Base-by-base conservation (phyloP, 1,139 yeast species). In the Blastobotrys arbuscula region DNA sequence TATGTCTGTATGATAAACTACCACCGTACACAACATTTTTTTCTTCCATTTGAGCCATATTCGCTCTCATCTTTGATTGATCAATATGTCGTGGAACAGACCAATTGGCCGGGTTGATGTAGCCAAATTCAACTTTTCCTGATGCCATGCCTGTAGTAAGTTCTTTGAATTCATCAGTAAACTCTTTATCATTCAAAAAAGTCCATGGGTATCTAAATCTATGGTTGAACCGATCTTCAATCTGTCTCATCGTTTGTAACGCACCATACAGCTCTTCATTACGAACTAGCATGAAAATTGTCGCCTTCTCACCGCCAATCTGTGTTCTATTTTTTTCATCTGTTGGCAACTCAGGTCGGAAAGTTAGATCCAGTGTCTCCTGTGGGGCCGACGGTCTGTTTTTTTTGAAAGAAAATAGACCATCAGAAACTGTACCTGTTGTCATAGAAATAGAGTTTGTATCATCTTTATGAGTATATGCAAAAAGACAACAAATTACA, bases 111-210 rank as follows among this genome's bases (percentile, higher is more conserved):
- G 61, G 49, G 0, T 85, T 84, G 5, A 89, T 77, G 39, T 73
- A 58, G 0, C 95, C 96, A 66, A 85, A 89, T 55, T 81, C 79
- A 0, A 90, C 80, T 44, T 76, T 66, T 0, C 96, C 94, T 51
- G 90, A 82, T 0, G 90, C 95, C 95, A 90, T 85, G 26, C 86
- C 75, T 0, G 83, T 72, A 0, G 97, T 89, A 56, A 78, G 49
- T 37, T 48, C 35, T 51, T 65, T 83, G 64, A 90, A 88, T 41
- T 79, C 80, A 1, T 75, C 78, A 6, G 79, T 77, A 63, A 90
- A 90, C 2, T 83, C 84, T 36, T 79, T 87, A 61, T 90, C 95
- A 61, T 90, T 90, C 45, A 90, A 64, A 59, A 90, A 89, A 1
- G 88, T 84, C 96, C 96, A 90, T 6, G 95, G 92, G 57, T 79